phyloP scores from a whole-genome alignment of 225 moss, liverwort and hornwort species.

The Sphagnum contortum region DNA sequence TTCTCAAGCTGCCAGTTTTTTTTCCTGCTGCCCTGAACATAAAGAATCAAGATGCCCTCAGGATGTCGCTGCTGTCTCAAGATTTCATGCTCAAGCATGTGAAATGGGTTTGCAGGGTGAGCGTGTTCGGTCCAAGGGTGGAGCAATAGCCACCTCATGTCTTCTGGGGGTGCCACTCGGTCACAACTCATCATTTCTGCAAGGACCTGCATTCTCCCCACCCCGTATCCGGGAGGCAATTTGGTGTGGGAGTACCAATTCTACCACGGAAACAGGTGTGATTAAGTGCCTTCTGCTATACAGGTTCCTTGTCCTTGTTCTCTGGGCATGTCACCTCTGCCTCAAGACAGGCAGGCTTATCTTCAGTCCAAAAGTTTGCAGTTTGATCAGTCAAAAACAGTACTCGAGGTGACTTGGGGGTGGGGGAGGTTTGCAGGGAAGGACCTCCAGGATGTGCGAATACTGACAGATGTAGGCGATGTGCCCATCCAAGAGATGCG shows the following conservation, averaged over 20 bases:
- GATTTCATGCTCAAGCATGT: no score
- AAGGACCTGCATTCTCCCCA: slow-evolving; percentile 92
- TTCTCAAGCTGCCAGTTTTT: no score
- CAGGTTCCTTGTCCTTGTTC: not conserved
- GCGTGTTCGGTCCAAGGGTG: slow-evolving; percentile 67
- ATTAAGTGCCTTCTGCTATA: not conserved
- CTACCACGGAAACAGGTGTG: slow-evolving; percentile 67
- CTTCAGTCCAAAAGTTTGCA: no score
- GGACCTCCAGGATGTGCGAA: slow-evolving; percentile 63
- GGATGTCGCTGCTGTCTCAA: no score
- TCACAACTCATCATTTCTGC: slow-evolving; percentile 95
- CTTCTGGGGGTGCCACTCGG: slow-evolving; percentile 92
- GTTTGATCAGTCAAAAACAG: no score
- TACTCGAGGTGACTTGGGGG: no score
- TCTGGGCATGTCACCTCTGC: no score
- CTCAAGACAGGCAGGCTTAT: no score
- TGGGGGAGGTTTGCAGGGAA: slow-evolving; percentile 37
- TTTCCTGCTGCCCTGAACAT: no score
- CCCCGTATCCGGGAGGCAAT: slow-evolving; percentile 96
- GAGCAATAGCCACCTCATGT: slow-evolving; percentile 69
- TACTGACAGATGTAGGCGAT: slow-evolving; percentile 88
- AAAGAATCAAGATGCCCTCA: no score
- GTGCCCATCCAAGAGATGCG: slow-evolving; percentile 97
- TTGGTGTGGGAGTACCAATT: slow-evolving; percentile 98
- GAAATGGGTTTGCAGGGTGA: slow-evolving; percentile 31